phyloP scores from a whole-genome alignment of 768 basidiomycete species.

The Boletellus ananas region DNA sequence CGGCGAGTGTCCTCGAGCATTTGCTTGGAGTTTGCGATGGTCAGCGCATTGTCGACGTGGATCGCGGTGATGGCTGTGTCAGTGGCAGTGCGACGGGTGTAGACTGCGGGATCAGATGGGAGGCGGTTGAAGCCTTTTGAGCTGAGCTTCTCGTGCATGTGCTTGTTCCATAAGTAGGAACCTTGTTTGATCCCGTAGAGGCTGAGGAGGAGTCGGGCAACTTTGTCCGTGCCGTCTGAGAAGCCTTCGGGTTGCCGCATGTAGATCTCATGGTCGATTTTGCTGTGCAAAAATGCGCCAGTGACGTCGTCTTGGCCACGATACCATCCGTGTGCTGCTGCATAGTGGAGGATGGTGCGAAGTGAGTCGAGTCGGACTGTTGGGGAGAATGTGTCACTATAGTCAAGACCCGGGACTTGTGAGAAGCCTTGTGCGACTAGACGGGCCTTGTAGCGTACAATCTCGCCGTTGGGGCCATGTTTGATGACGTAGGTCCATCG shows the following conservation, averaged over 20 bases:
- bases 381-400: conserved; percentile 28
- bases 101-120: background rate
- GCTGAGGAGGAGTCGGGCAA: conserved; percentile 21
- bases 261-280: conserved; percentile 33
- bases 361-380: conserved; percentile 25
- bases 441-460: conserved; percentile 31
- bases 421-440: conserved; percentile 41
- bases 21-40: conserved; percentile 1
- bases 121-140: background rate
- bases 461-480: background rate
- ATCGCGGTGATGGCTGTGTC: background rate
- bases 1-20: too few relatives aligned
- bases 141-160: conserved; percentile 7
- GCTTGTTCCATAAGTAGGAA: conserved; percentile 32
- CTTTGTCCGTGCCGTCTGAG: conserved; percentile 21
- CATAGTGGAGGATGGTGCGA: conserved; percentile 17
- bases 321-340: conserved; percentile 6
- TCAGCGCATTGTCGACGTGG: conserved; percentile 1
- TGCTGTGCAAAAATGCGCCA: conserved; percentile 5
- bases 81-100: background rate
- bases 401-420: conserved; percentile 38
- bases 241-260: conserved; percentile 38
- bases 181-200: conserved; percentile 43
- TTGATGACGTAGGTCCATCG: conserved; percentile 1
- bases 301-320: conserved; percentile 8